These are phyloP conservation scores for Drechslerella coelobrocha DNA, from an alignment of 2,329 filamentous ascomycete species.

Conservation along the genomic window DNA sequence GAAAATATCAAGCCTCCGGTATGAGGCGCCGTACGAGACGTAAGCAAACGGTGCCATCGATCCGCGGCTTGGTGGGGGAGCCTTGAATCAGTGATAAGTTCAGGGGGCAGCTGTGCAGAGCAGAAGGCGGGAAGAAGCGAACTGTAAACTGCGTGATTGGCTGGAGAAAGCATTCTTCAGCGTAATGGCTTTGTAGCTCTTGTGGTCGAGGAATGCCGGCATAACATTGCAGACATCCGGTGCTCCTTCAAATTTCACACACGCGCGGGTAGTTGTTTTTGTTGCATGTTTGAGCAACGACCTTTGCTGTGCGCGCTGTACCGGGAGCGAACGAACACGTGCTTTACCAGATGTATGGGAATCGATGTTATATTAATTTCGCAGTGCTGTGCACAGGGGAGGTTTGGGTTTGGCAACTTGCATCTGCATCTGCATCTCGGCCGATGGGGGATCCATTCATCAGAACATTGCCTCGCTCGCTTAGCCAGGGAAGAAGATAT, in stretches of 20 bases:
- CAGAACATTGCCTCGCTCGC: not conserved
- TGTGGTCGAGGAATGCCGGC: conserved; percentile 1
- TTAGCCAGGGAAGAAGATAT: not conserved
- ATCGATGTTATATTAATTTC: conserved; percentile 1
- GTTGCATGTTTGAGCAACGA: conserved; percentile 37
- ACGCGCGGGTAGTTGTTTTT: conserved; percentile 49
- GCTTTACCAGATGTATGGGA: conserved; percentile 4
- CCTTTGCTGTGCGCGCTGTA: not conserved
- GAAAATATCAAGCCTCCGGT: not conserved
- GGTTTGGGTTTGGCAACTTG: too few species aligned
- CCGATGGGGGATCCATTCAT: not conserved
- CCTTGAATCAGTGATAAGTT: conserved; percentile 11
- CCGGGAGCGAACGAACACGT: not conserved
- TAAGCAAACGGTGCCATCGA: conserved; percentile 2
- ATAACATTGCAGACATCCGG: not conserved
- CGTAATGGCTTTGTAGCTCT: not conserved
- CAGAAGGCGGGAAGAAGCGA: conserved; percentile 43
- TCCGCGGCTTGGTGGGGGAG: conserved; percentile 24
- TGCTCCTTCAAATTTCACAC: conserved; percentile 11
- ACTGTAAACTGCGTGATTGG: conserved; percentile 43
- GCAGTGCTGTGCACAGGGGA: not conserved
- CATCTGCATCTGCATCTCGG: not conserved
- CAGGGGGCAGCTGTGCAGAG: conserved; percentile 8
- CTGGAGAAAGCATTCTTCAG: conserved; percentile 3
- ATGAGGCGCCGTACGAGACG: conserved; percentile 13